phyloP scores from a whole-genome alignment of 2,329 filamentous ascomycete species.

The Microcyclosporella mali region DNA sequence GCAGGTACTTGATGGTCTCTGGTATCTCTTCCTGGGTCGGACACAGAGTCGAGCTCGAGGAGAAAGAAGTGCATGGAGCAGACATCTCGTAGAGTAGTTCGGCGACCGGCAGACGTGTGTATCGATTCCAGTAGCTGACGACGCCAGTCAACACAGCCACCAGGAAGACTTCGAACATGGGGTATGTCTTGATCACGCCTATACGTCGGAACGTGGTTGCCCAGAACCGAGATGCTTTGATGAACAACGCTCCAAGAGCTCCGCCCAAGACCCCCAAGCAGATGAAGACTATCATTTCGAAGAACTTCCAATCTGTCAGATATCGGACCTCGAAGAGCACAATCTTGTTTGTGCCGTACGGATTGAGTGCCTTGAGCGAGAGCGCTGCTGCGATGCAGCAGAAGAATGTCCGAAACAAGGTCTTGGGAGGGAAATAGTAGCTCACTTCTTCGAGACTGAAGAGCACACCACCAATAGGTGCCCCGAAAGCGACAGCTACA shows the following conservation, averaged over 20 bases:
- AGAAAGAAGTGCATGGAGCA: conserved; percentile 72
- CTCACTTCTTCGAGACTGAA: conserved; percentile 93
- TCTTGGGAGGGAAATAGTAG: conserved; percentile 97
- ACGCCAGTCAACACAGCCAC: conserved; percentile 81
- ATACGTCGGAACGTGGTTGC: conserved; percentile 82
- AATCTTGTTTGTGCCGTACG: conserved; percentile 93
- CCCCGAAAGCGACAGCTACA: conserved; percentile 90
- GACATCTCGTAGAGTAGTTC: conserved; percentile 87
- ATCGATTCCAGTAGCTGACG: conserved; percentile 85
- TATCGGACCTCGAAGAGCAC: conserved; percentile 95
- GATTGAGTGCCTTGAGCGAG: conserved; percentile 89
- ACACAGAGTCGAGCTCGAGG: conserved; percentile 67
- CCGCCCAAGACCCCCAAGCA: conserved; percentile 82
- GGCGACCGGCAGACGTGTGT: conserved; percentile 82
- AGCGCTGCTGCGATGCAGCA: conserved; percentile 88
- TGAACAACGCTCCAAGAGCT: conserved; percentile 81
- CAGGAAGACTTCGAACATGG: conserved; percentile 78
- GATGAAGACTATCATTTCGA: conserved; percentile 80
- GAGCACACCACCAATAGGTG: conserved; percentile 80
- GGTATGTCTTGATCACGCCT: conserved; percentile 70
- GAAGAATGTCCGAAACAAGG: conserved; percentile 94
- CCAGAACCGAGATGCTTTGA: conserved; percentile 90
- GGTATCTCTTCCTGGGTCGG: conserved; percentile 72
- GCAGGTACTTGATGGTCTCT: conserved; percentile 62
- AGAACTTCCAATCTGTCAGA: conserved; percentile 83